Conservation (phyloP, 768 basidiomycete species). For the Kwoniella mangroviensis region DNA sequence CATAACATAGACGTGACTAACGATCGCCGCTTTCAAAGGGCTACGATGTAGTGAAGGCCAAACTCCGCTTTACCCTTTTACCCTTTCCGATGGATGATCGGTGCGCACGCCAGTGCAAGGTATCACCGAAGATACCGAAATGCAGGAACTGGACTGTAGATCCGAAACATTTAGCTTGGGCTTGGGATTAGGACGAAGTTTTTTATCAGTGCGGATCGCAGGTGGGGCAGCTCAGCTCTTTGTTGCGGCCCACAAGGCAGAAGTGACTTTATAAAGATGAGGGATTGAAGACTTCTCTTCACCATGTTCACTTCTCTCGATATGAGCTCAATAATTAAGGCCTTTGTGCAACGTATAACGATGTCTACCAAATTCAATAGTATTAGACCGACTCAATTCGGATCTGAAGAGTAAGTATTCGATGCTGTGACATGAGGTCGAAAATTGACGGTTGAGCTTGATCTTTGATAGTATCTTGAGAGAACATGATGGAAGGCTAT, state of each 20-base stretch:
- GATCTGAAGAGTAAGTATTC: background rate
- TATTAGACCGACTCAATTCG: background rate
- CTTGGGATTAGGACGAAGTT: too few species aligned
- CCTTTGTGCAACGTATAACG: background rate
- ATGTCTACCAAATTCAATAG: background rate
- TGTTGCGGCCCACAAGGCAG: too few species aligned
- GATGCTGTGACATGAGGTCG: background rate
- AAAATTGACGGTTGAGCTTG: background rate
- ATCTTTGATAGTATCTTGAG: background rate
- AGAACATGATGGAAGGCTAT: slow-evolving; percentile 9
- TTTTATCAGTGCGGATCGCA: too few species aligned
- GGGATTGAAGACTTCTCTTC: background rate
- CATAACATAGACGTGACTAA: too few species aligned
- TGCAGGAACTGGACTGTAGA: background rate
- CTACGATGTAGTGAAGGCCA: too few species aligned
- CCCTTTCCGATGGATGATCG: background rate
- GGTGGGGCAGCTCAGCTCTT: too few species aligned
- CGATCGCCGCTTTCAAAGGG: too few species aligned
- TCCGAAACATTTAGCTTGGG: background rate
- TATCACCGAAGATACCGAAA: background rate
- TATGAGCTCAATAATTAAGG: background rate
- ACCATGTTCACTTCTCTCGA: background rate
- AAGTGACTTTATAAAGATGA: too few species aligned
- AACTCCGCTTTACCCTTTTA: too few species aligned
- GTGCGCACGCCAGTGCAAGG: background rate